A percentile compares a stretch with the other conserved stretches of the same genome.
Evolutionary conservation across 257 asterid species (phyloP).

Genomic region (Oldenlandia corymbosa): DNA sequence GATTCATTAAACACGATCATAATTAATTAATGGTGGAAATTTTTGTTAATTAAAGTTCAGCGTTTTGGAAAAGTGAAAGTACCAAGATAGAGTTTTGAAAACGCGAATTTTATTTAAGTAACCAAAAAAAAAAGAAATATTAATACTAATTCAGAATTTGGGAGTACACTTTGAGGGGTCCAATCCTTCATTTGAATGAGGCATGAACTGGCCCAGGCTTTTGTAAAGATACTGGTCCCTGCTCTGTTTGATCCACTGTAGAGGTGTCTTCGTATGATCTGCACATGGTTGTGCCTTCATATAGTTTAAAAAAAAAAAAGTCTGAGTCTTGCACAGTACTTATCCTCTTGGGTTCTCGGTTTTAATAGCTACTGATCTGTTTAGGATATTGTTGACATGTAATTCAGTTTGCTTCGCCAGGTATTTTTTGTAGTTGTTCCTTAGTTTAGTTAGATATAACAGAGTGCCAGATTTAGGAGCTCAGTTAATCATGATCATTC

Average conservation of each 20-base stretch:
- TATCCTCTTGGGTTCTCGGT: conserved; percentile 1
- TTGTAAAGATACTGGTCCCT: conserved; percentile 15
- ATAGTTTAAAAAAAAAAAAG: conserved; percentile 4
- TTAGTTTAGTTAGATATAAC: background rate
- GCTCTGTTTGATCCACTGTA: conserved; percentile 2
- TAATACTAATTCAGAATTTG: too few relatives aligned
- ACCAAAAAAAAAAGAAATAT: too few relatives aligned
- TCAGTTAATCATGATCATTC: background rate
- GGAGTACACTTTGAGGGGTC: conserved; percentile 45
- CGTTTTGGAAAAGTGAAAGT: too few relatives aligned
- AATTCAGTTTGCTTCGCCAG: background rate
- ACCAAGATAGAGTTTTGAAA: too few relatives aligned
- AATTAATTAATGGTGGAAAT: too few relatives aligned
- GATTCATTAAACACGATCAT: too few relatives aligned
- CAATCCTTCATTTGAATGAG: conserved; percentile 36
- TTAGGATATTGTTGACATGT: background rate
- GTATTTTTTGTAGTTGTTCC: background rate
- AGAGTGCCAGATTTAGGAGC: background rate
- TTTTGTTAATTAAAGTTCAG: too few relatives aligned
- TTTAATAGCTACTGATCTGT: background rate
- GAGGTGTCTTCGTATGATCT: conserved; percentile 7
- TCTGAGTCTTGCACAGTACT: conserved; percentile 1
- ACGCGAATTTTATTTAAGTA: too few relatives aligned
- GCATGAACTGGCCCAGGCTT: conserved; percentile 19
- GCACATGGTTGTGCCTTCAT: background rate